Evolutionary conservation across 2,329 filamentous ascomycete genomes (phyloP), one percentile per base, ranked within the genome.

Genomic region (Hypoxylon sp.): DNA sequence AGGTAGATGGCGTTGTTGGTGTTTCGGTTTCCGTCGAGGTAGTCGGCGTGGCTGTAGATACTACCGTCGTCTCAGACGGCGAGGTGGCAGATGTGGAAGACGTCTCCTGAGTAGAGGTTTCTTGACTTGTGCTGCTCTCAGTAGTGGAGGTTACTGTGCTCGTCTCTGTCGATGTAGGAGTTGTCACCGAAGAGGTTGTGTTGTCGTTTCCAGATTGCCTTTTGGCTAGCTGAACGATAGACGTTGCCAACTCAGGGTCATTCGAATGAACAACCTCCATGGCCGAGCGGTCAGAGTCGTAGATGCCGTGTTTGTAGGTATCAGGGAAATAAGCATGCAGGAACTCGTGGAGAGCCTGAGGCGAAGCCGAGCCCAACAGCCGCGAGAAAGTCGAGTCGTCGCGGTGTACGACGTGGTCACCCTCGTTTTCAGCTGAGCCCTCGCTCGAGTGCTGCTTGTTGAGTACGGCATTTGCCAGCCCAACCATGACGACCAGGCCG

Each of bases 291-390:
- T 92, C 90, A 69, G 88, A 87, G 69, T 87, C 84, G 77, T 90
- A 92, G 62, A 92, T 85, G 65, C 91, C 91, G 75, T 92, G 87
- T 76, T 89, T 86, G 80, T 90, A 93, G 75, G 88, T 87, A 52
- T 85, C 84, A 50, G 87, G 86, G 59, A 90, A 82, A 73, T 89
- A 85, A 68, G 85, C 82, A 77, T 92, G 89, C 32, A 94, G 83
- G 58, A 92, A 87, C 51, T 86, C 85, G 77, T 93, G 90, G 59
- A 94, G 82, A 46, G 87, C 85, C 53, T 87, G 83, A 60, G 85
- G 85, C 21, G 89, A 87, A 62, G 90, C 80, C 24, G 83, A 82
- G 67, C 85, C 82, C 59, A 91, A 80, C 60, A 89, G 78, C 65
- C 87, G 83, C 70, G 86, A 82, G 79, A 91, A 87, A 17, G 79